Evolutionary conservation across 2,329 filamentous ascomycete genomes (phyloP).

Genomic region (Talaromyces sp.): DNA sequence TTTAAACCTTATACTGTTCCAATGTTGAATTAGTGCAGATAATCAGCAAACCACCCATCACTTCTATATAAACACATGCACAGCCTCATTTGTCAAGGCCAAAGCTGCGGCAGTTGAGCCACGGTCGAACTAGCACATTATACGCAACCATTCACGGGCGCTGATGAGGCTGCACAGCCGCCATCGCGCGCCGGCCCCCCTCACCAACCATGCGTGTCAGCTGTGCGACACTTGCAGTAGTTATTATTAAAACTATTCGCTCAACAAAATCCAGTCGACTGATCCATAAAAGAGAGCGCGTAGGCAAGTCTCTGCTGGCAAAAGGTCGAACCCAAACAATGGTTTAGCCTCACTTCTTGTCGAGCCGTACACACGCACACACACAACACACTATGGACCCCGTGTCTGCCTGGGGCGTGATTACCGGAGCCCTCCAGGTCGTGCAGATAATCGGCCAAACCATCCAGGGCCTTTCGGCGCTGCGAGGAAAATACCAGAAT

Average conservation of each 20-base stretch:
- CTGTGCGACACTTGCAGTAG: not conserved
- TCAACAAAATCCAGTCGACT: not conserved
- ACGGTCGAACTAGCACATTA: not conserved
- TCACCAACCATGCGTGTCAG: not conserved
- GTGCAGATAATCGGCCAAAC: slow-evolving; percentile 29
- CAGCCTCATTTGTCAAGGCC: not conserved
- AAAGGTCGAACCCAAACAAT: not conserved
- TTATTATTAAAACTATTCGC: not conserved
- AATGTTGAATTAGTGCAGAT: too few species aligned
- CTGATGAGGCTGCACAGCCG: not conserved
- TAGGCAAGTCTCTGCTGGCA: not conserved
- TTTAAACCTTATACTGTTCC: too few species aligned
- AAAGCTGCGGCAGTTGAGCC: not conserved
- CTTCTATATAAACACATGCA: not conserved
- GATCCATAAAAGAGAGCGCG: not conserved
- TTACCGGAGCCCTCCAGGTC: slow-evolving; percentile 30
- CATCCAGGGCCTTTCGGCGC: slow-evolving; percentile 24
- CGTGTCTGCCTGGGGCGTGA: slow-evolving; percentile 26
- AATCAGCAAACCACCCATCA: too few species aligned
- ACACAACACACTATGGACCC: slow-evolving; percentile 33
- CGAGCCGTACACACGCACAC: not conserved
- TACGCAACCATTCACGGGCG: not conserved
- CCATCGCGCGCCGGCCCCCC: not conserved
- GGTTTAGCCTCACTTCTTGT: not conserved
- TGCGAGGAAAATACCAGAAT: slow-evolving; percentile 30